Base-by-base conservation (phyloP, 139 green algal species). In the Auxenochlorella protothecoides region DNA sequence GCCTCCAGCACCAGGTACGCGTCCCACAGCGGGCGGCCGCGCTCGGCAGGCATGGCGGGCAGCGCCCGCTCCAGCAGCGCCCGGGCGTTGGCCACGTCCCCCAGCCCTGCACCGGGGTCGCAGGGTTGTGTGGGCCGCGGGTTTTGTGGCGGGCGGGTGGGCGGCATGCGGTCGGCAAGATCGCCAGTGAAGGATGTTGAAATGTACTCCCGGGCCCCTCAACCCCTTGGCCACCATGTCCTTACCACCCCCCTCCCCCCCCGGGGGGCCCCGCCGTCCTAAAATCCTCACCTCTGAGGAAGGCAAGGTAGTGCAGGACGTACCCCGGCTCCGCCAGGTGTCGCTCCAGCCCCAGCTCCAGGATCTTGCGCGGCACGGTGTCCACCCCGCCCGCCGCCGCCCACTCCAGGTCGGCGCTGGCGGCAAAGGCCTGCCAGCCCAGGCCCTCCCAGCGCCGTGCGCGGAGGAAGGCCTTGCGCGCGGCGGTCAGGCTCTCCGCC, bases 311-410 rank as follows among this genome's bases (percentile, higher is more conserved):
- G 2, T 83, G 62, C 52, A 92, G 64, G 8, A 96, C 81, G 71
- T 90, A 97, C 5, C 79, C 79, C 5, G 90, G 84, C 66, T 86
- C 73, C 56, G 62, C 72, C 53, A 89, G 69, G 73, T 81, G 85
- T 55, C 71, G 72, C 71, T 94, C 88, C 55, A 97, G 80, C 2
- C 92, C 92, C 79, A 95, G 85, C 79, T 97, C 93, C 72, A 95
- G 96, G 68, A 97, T 93, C 74, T 95, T 94, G 57, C 88, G 83
- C 4, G 92, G 88, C 5, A 94, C 86, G 44, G 75, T 77, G 14
- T 90, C 27, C 27, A 44, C 86, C 10, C 89, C 85, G 63, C 79
- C 74, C 59, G 85, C 84, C 52, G 79, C 71, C 10, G 73, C 70
- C 87, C 89, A 96, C 83, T 97, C 92, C 75, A 97, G 80, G 15